Base-by-base conservation (phyloP, 2,329 filamentous ascomycete genomes). In the Phialocephala sp. region DNA sequence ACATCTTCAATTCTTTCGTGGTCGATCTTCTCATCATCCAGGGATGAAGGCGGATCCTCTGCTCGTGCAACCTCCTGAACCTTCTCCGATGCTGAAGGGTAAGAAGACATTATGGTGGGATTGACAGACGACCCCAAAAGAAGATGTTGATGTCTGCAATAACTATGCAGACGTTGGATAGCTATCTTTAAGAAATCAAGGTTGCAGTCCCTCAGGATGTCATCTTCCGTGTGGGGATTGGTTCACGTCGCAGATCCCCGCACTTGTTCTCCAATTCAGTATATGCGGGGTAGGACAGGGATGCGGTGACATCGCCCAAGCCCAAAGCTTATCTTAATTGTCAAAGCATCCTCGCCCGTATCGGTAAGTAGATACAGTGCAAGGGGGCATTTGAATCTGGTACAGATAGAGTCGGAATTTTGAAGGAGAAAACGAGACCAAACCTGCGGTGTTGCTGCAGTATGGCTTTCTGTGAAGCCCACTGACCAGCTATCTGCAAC, bases 1-100 rank as follows among this genome's bases (percentile, higher is more conserved):
- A 66, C 43, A 63, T 66, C 56, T 43, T 59, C 56, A 45, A 59
- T 45, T 11, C 32, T 60, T 45, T 66, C 65, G 8, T 41, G 12
- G 12, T 47, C 60, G 24, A 56, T n/a, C 55, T 63, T 63, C 57
- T 66, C 56, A 12, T 58, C 54, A 20, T 56, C 54, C 8, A 37
- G 32, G 8, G 54, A 39, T 36, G 54, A 56, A 11, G 54, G 54
- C 14, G 54, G 22, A 36, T 36, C 36, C 4, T 36, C 54, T 18
- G 54, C 8, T n/a, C 32, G 9, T n/a, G 54, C 27, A 20, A 37
- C 20, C 32, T 36, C 32, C 4, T 37, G 54, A 20, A 56, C 54
- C n/a, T 56, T 56, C 32, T 56, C 54, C 11, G 54, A 36, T 36
- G 54, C 54, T 36, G 36, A 24, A 18, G 54, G 54, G 22, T 56